Evolutionary conservation across 352 stramenopile species (phyloP).

Genomic region (Pythium sukuiense): DNA sequence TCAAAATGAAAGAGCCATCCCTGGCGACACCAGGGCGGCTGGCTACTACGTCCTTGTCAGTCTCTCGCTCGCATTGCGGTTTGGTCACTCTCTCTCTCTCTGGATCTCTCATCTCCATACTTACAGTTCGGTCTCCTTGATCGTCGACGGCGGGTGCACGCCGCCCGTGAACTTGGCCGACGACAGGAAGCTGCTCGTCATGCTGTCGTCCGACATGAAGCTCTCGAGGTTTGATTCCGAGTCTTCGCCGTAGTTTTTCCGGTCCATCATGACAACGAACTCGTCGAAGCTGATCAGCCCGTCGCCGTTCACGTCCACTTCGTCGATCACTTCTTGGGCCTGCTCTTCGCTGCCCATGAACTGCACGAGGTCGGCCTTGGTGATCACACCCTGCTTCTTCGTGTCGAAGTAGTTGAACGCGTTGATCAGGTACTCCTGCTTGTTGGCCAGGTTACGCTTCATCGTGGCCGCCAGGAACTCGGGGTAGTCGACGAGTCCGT

Average conservation of each 20-base stretch:
- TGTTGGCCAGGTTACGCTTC: constrained; percentile 87
- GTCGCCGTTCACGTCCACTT: constrained; percentile 91
- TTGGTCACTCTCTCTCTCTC: constrained; percentile 2
- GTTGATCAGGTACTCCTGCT: constrained; percentile 86
- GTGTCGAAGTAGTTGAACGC: constrained; percentile 92
- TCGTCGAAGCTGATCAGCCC: constrained; percentile 93
- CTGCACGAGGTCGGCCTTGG: constrained; percentile 86
- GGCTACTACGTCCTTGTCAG: background rate
- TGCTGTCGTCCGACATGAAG: constrained; percentile 46
- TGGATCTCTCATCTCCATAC: background rate
- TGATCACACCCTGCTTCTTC: constrained; percentile 84
- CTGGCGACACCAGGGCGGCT: background rate
- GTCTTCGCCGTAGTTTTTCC: constrained; percentile 81
- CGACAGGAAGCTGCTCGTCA: constrained; percentile 50
- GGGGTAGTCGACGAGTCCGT: constrained; percentile 86
- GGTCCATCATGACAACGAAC: constrained; percentile 91
- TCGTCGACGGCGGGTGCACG: constrained; percentile 22
- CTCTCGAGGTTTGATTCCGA: constrained; percentile 51
- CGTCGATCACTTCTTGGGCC: constrained; percentile 90
- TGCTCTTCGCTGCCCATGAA: constrained; percentile 93
- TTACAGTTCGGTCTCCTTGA: constrained; percentile 84
- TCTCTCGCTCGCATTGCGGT: background rate
- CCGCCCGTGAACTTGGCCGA: constrained; percentile 37
- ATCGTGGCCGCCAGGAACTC: constrained; percentile 92
- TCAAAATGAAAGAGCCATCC: background rate